Evolutionary conservation across 306 rosid species (phyloP), one percentile per base, ranked within the genome.

Genomic region (Macrotyloma uniflorum): DNA sequence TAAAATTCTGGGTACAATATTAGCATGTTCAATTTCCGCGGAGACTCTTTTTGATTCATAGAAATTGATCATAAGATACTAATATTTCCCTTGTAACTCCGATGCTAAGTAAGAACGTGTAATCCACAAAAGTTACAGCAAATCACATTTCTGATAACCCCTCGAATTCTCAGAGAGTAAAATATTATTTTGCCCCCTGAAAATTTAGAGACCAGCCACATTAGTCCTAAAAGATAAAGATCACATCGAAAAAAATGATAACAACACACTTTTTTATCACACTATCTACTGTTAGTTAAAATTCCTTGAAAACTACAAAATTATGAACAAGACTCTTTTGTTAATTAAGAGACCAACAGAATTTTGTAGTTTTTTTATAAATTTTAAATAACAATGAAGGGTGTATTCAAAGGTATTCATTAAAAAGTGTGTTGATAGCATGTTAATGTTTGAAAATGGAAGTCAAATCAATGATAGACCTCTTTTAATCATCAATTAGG

Each of bases 1-100:
- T 51, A 38, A 83, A 59, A 20, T 77, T 35, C 51, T 10, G 14
- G 64, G 59, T 55, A 63, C 42, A 35, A 63, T 53, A 20, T 75
- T 75, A 57, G 22, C 66, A 75, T 10, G 14, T 59, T 68, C 66
- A 62, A 35, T 54, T 33, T 71, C 33, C 63, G 0, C 62, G 38
- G 33, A 9, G 43, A 38, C 11, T 38, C 43, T 38, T 38, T 38
- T 38, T 38, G 43, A 8, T 2, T 38, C 43, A 36, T 36, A 38
- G 43, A 13, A 38, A 38, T 9, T 9, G 4, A 38, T 38, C 43
- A 38, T 2, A 38, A 26, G 43, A 30, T 38, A 38, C 3, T 9
- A 38, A 38, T 38, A 38, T 8, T 24, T 22, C 58, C 74, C 22
- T 30, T 32, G 46, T 43, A 42, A 8, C 68, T 61, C 19, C 49